These are phyloP conservation scores for Usnea hakonensis DNA, from an alignment of 495 filamentous ascomycete genomes.

Conservation along the genomic window DNA sequence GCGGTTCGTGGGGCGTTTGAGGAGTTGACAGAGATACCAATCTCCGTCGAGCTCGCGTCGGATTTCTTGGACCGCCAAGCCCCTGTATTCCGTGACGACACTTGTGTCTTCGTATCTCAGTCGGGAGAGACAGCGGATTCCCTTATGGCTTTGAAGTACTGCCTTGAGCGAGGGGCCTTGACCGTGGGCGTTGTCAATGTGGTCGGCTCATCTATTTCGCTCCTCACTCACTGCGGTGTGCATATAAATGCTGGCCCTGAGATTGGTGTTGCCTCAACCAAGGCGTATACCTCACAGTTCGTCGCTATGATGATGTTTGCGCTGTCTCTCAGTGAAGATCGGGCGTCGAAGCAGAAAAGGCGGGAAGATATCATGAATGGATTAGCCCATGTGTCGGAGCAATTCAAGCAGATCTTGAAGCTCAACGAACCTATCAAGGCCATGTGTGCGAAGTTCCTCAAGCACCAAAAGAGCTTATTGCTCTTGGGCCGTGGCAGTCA, in stretches of 20 bases:
- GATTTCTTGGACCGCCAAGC: slow-evolving; percentile 97
- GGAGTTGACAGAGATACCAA: slow-evolving; percentile 95
- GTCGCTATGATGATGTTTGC: slow-evolving; percentile 99
- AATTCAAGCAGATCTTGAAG: slow-evolving; percentile 85
- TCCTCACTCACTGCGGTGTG: slow-evolving; percentile 97
- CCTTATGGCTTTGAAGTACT: slow-evolving; percentile 92
- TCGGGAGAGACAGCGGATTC: slow-evolving; percentile 99
- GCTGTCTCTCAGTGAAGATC: slow-evolving; percentile 88
- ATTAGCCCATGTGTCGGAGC: slow-evolving; percentile 72
- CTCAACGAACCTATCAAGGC: slow-evolving; percentile 91
- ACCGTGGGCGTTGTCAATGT: slow-evolving; percentile 98
- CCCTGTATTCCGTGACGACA: slow-evolving; percentile 99
- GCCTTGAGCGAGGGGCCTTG: slow-evolving; percentile 89
- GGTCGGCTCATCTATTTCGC: slow-evolving; percentile 94
- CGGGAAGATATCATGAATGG: slow-evolving; percentile 97
- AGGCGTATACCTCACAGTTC: slow-evolving; percentile 98
- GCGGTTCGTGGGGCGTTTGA: slow-evolving; percentile 96
- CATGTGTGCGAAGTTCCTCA: slow-evolving; percentile 81
- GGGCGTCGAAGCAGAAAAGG: slow-evolving; percentile 86
- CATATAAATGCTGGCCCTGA: slow-evolving; percentile 99
- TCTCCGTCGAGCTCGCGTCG: slow-evolving; percentile 91
- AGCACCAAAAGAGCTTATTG: slow-evolving; percentile 92
- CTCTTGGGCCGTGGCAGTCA: slow-evolving; percentile 91
- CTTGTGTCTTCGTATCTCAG: slow-evolving; percentile 97
- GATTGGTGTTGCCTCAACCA: slow-evolving; percentile 97